phyloP scores from a whole-genome alignment of 2,329 filamentous ascomycete genomes.

The Fusarium sp. region DNA sequence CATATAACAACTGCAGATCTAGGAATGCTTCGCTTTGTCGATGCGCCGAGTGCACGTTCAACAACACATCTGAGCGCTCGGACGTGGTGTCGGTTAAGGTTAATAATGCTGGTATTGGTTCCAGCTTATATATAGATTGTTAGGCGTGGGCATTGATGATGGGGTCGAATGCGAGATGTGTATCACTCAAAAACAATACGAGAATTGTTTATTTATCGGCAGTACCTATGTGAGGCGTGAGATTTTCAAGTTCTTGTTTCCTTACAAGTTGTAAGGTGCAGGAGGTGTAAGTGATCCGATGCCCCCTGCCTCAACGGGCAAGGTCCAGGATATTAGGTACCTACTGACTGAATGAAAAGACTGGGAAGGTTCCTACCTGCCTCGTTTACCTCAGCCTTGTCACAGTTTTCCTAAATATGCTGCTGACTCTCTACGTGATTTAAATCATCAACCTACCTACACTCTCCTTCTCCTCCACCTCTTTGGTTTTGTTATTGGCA shows the following conservation, averaged over 20 bases:
- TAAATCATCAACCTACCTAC: not conserved
- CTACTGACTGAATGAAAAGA: too few relatives aligned
- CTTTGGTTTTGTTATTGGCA: constrained; percentile 24
- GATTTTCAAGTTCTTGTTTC: too few relatives aligned
- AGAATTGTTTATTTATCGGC: not conserved
- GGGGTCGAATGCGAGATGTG: not conserved
- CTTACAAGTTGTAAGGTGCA: too few relatives aligned
- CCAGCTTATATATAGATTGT: not conserved
- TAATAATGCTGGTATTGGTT: constrained; percentile 3
- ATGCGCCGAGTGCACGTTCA: constrained; percentile 11
- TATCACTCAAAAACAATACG: not conserved
- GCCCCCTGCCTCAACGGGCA: too few relatives aligned
- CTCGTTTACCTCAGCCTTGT: too few relatives aligned
- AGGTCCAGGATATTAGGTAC: too few relatives aligned
- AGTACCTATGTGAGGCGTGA: too few relatives aligned
- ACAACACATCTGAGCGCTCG: constrained; percentile 18
- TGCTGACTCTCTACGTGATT: too few relatives aligned
- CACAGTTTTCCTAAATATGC: too few relatives aligned
- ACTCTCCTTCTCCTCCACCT: not conserved
- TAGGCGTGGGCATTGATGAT: constrained; percentile 16
- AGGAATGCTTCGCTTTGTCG: constrained; percentile 11
- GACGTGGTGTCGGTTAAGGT: constrained; percentile 2
- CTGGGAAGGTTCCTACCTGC: too few relatives aligned
- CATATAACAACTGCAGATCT: constrained; percentile 17
- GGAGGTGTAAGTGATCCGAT: too few relatives aligned